Conservation (phyloP, 192 early-diverging fungal genomes). For the Linnemannia schmuckeri region DNA sequence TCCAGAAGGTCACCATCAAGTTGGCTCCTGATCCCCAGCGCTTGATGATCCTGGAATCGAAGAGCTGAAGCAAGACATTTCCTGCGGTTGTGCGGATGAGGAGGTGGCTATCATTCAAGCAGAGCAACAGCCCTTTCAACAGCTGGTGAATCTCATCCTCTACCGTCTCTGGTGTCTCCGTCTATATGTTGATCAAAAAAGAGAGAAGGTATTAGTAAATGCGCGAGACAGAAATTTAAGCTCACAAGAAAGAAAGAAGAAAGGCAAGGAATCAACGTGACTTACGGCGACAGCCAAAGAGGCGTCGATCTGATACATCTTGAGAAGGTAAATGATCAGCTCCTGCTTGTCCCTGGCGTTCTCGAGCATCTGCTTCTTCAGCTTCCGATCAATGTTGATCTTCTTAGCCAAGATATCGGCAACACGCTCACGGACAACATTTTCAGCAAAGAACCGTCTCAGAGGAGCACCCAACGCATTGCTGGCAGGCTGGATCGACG, state of each 20-base stretch:
- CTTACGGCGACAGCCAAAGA: slow-evolving; percentile 78
- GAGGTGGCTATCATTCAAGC: slow-evolving; percentile 78
- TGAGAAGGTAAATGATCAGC: slow-evolving; percentile 82
- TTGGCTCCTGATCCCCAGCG: slow-evolving; percentile 85
- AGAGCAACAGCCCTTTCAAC: slow-evolving; percentile 80
- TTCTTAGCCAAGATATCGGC: slow-evolving; percentile 51
- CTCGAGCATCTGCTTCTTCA: slow-evolving; percentile 66
- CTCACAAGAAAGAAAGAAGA: not conserved
- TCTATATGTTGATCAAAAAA: slow-evolving; percentile 42
- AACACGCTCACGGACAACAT: slow-evolving; percentile 55
- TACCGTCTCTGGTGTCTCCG: slow-evolving; percentile 73
- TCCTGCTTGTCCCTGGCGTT: slow-evolving; percentile 82
- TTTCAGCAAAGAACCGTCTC: slow-evolving; percentile 74
- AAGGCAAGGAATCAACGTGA: slow-evolving; percentile 16
- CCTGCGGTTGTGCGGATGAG: slow-evolving; percentile 81
- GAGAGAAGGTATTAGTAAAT: slow-evolving; percentile 10
- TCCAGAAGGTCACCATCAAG: slow-evolving; percentile 86
- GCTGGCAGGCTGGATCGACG: slow-evolving; percentile 67
- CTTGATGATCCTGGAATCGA: slow-evolving; percentile 75
- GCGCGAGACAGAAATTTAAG: not conserved
- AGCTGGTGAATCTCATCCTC: slow-evolving; percentile 81
- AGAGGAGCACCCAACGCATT: slow-evolving; percentile 71
- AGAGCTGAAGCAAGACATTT: slow-evolving; percentile 79
- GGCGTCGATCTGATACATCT: slow-evolving; percentile 82
- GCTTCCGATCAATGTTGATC: slow-evolving; percentile 41